Evolutionary conservation across 192 early-diverging fungal genomes (phyloP), one percentile per base, ranked within the genome.

Genomic region (Linnemannia exigua): DNA sequence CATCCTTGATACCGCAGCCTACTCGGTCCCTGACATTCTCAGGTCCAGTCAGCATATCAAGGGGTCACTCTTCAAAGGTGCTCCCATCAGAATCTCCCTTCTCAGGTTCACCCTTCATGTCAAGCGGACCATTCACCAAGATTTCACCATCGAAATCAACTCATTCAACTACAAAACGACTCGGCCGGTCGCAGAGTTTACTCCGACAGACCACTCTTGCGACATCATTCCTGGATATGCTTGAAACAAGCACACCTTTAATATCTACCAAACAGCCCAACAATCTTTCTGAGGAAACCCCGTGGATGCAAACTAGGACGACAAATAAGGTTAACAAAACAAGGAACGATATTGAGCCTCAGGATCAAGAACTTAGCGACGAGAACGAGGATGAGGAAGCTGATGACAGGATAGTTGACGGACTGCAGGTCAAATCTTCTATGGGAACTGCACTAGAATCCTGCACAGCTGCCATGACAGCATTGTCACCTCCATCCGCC

Each of bases 401-500:
- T 31, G 58, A 31, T 3, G 28, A 63, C 2, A 25, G 28, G 14
- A 31, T 25, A 63, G 28, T 63, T 63, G 58, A 63, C 12, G 58
- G 31, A 3, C 28, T 63, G 14, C 25, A 31, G 11, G 28, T 63
- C 28, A 44, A 9, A 44, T 44, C 41, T 44, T 44, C 41, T 6
- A n/a, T 35, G 28, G 36, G 22, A 19, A 9, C 48, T 33, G 54
- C 79, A 3, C 25, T 74, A 6, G 67, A 46, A 20, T 74, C 72
- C 25, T 80, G 71, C 63, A 74, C 79, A 52, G 79, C 61, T 28
- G 69, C 72, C 36, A 80, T 72, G 71, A 51, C 25, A 19, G 41
- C 28, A 17, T 67, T 74, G 8, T 74, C 72, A 1, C 79, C 79
- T 3, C 79, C 72, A 11, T 80, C 79, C 6, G 67, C 50, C 8